Evolutionary conservation across 139 green algal species (phyloP), one percentile per base, ranked within the genome.

Genomic region (Deuterostichococcus epilithicus): DNA sequence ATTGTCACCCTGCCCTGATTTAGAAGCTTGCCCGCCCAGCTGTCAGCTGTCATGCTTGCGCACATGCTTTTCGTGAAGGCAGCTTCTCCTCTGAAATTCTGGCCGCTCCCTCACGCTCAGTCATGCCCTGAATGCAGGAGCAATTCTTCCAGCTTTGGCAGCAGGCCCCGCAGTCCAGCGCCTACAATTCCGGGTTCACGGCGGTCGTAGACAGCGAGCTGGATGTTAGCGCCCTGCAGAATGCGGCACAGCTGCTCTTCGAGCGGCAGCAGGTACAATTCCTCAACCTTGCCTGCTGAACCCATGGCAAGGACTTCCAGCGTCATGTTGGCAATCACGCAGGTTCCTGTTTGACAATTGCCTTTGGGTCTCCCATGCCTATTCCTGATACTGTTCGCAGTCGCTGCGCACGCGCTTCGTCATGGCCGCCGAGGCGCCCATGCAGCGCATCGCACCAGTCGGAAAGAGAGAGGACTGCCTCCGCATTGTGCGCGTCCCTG

Each of bases 121-220:
- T n/a, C 5, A 5, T 5, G 23, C 32, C 5, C 22, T 6, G 6
- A 39, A 39, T 42, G 28, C 68, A 80, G 45, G 76, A 80, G 32
- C 34, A 69, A 6, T 60, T 80, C 39, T 23, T 80, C 6, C 37
- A 75, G 18, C n/a, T 59, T 0, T 59, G 68, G 34, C 59, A 80
- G 68, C 45, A 65, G 33, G 42, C 42, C 25, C 58, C 68, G 3
- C 18, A 37, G 5, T 45, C n/a, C 0, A 30, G 22, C 6, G 68
- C 44, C 10, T 60, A 75, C 45, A 80, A 66, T 45, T 42, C 63
- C 42, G 26, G 39, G 22, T 58, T 59, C 4, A 37, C 32, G 33
- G 23, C 58, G 13, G 30, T 28, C 38, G 25, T 75, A 32, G 52
- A 66, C 5, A 68, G 76, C 25, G 28, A 66, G 0, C 1, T 80